A percentile compares a stretch with the other conserved stretches of the same genome.
phyloP scores from a whole-genome alignment of 345 rosid genomes.

The Angophora floribunda region DNA sequence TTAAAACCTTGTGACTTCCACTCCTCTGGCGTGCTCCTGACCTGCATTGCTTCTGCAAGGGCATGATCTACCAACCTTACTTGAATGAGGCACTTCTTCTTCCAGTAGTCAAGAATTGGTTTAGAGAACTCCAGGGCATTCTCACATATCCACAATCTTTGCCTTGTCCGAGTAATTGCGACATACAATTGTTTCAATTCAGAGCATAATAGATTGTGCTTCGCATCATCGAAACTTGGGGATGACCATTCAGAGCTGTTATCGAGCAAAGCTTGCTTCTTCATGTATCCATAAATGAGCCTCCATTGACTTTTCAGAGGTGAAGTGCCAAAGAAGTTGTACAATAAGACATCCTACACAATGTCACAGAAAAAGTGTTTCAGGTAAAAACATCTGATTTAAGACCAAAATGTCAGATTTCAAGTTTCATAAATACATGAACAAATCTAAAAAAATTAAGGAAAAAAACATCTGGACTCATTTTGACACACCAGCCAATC shows the following conservation, averaged over 20 bases:
- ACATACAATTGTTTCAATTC: slow-evolving; percentile 18
- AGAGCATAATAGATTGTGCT: slow-evolving; percentile 30
- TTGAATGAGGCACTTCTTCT: slow-evolving; percentile 15
- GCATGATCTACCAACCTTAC: slow-evolving; percentile 22
- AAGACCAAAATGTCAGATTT: not conserved
- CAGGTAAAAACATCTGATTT: not conserved
- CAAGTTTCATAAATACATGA: not conserved
- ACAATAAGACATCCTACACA: slow-evolving; percentile 36
- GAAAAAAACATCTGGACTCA: too few relatives aligned
- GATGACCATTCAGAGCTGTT: not conserved
- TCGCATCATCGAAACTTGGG: slow-evolving; percentile 16
- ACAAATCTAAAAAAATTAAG: not conserved
- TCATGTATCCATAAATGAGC: slow-evolving; percentile 28
- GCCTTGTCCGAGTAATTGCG: slow-evolving; percentile 44
- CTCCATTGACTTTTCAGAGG: slow-evolving; percentile 37
- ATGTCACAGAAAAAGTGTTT: not conserved
- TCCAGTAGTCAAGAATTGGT: slow-evolving; percentile 15
- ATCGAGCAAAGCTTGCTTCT: not conserved
- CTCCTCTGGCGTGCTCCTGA: slow-evolving; percentile 31
- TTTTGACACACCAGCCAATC: not conserved
- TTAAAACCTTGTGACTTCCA: slow-evolving; percentile 33
- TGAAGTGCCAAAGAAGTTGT: slow-evolving; percentile 47
- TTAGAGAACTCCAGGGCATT: slow-evolving; percentile 10
- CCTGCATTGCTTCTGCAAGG: slow-evolving; percentile 31
- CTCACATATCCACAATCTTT: slow-evolving; percentile 51